Evolutionary conservation across 257 asterid species (phyloP), one percentile per base, ranked within the genome.

Genomic region (Solanum verrucosum): DNA sequence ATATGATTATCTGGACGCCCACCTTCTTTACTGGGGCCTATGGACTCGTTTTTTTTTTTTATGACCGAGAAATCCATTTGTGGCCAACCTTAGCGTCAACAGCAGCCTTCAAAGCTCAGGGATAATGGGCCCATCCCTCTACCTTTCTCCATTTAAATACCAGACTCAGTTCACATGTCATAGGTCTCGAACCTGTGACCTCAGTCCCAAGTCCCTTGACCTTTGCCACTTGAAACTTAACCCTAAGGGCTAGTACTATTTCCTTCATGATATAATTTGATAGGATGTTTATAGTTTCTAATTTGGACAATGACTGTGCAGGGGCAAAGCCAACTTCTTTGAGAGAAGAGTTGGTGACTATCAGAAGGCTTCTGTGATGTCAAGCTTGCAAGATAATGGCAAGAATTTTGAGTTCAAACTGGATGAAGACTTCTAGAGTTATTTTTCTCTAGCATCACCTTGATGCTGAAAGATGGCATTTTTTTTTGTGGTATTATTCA

Each of bases 341-440:
- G 97, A 94, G 92, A 92, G 95, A 89, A 91, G 97, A 88, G 96
- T 94, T 44, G 98, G 96, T 15, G 95, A 94, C 37, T 95, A 94
- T 89, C 97, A 95, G 88, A 95, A 93, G 92, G 98, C 97, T 31
- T 95, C 96, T 29, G 94, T 94, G 77, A 95, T 95, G 96, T 91
- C 96, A 63, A 94, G 91, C 86, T 89, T 95, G 94, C 93, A 88
- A 88, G 92, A 90, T 3, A 90, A 92, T 68, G 87, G 90, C 67
- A 92, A 92, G 88, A 93, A 93, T 86, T 94, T 73, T 18, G 93
- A 88, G 88, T 94, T 95, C 95, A 94, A 90, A 71, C 87, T 88
- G 90, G 96, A 94, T 10, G 98, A 94, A 84, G 98, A 95, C 90
- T 95, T 94, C 93, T 93, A 93, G 92, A n/a, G 20, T 40, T 67